Conservation (phyloP, 2,329 filamentous ascomycete species). For the Cercospora sojina region DNA sequence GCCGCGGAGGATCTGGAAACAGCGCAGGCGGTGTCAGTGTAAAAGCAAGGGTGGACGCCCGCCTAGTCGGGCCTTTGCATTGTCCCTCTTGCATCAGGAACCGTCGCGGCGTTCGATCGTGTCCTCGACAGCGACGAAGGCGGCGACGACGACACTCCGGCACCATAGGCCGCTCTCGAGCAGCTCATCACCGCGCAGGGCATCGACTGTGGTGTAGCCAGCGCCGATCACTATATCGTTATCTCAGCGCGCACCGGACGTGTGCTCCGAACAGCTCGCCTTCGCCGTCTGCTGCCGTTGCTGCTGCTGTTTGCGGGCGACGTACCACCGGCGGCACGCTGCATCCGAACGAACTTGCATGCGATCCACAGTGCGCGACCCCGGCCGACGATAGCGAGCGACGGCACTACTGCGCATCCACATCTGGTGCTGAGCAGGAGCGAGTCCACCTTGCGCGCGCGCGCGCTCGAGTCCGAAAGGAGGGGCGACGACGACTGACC, state of each 20-base stretch:
- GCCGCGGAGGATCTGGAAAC: background rate
- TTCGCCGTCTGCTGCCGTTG: background rate
- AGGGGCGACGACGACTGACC: background rate
- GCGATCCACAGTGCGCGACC: background rate
- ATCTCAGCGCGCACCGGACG: background rate
- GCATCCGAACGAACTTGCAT: conserved; percentile 7
- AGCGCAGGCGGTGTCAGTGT: background rate
- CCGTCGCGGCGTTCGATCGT: background rate
- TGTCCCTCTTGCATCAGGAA: background rate
- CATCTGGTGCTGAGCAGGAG: background rate
- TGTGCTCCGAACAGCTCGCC: background rate
- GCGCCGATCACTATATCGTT: conserved; percentile 6
- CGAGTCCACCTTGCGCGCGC: background rate
- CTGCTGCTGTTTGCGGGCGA: background rate
- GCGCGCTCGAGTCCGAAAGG: background rate
- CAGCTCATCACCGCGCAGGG: background rate
- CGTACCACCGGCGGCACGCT: conserved; percentile 2
- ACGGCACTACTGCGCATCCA: background rate
- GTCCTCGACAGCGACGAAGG: background rate
- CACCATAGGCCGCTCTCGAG: background rate
- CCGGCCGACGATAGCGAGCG: conserved; percentile 3
- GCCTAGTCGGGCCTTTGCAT: conserved; percentile 5
- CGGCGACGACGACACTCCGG: background rate
- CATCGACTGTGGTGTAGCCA: background rate
- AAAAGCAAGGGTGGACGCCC: background rate